These are phyloP conservation scores for Ambrosia trifida DNA, from an alignment of 129 eudicot species.

Conservation along the genomic window DNA sequence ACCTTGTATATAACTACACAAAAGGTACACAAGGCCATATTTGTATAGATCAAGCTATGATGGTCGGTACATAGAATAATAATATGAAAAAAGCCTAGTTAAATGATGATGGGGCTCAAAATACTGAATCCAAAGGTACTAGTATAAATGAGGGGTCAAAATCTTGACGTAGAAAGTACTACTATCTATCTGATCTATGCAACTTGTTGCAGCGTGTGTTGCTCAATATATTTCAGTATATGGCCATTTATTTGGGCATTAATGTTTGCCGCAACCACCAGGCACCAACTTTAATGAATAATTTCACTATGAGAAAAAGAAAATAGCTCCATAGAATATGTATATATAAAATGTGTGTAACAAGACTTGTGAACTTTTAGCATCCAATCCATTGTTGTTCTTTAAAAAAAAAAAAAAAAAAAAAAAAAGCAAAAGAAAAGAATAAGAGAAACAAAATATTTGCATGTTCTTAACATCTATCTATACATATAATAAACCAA, in stretches of 20 bases:
- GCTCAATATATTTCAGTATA: background rate
- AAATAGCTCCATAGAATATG: background rate
- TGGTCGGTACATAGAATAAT: background rate
- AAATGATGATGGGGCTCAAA: background rate
- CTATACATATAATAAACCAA: too few relatives aligned
- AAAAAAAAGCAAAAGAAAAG: too few relatives aligned
- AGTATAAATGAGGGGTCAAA: conserved; percentile 10
- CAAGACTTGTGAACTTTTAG: too few relatives aligned
- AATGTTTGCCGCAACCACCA: background rate
- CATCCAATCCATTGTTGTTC: too few relatives aligned
- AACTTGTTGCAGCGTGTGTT: conserved; percentile 2
- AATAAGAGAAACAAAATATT: too few relatives aligned
- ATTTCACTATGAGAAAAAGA: background rate
- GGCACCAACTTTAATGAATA: conserved; percentile 2
- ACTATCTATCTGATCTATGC: background rate
- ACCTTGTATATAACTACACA: too few relatives aligned
- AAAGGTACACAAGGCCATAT: too few relatives aligned
- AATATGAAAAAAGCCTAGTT: background rate
- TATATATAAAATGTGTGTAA: too few relatives aligned
- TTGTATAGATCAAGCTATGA: too few relatives aligned
- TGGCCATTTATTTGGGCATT: background rate
- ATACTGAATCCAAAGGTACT: background rate
- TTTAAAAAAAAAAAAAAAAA: too few relatives aligned
- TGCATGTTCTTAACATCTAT: too few relatives aligned
- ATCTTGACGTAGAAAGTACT: background rate